phyloP scores from a whole-genome alignment of 1,284 basidiomycete genomes.

The Apiotrichum gracile region DNA sequence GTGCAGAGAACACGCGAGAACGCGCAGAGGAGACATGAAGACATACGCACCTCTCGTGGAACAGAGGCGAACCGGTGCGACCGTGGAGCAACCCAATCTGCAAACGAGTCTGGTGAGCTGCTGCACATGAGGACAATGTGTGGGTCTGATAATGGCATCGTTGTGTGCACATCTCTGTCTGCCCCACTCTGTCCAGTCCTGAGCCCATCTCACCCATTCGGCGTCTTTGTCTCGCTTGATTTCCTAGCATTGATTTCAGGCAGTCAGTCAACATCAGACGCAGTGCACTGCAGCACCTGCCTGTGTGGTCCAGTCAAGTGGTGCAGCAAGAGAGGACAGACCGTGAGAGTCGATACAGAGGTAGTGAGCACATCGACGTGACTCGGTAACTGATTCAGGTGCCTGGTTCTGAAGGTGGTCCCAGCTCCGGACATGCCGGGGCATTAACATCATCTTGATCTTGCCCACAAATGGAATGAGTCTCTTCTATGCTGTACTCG shows the following conservation, averaged over 20 bases:
- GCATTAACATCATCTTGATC: not conserved
- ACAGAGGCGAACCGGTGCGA: too few relatives aligned
- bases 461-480: not conserved
- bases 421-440: not conserved
- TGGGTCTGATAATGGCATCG: too few relatives aligned
- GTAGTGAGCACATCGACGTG: not conserved
- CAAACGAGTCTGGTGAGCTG: too few relatives aligned
- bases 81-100: too few relatives aligned
- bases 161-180: not conserved
- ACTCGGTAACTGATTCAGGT: not conserved
- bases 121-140: too few relatives aligned
- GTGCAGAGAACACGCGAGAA: too few relatives aligned
- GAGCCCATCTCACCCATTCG: not conserved
- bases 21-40: too few relatives aligned
- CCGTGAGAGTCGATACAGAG: too few relatives aligned
- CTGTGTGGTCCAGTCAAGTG: not conserved
- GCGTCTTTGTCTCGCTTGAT: not conserved
- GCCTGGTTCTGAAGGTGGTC: not conserved
- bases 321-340: too few relatives aligned
- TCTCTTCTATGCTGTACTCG: too few relatives aligned
- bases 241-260: not conserved
- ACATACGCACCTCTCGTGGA: too few relatives aligned
- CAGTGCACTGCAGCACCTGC: not conserved
- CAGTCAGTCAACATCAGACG: not conserved
- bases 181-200: not conserved